phyloP scores from a whole-genome alignment of 306 rosid genomes.

The Herpetospermum pedunculosum region DNA sequence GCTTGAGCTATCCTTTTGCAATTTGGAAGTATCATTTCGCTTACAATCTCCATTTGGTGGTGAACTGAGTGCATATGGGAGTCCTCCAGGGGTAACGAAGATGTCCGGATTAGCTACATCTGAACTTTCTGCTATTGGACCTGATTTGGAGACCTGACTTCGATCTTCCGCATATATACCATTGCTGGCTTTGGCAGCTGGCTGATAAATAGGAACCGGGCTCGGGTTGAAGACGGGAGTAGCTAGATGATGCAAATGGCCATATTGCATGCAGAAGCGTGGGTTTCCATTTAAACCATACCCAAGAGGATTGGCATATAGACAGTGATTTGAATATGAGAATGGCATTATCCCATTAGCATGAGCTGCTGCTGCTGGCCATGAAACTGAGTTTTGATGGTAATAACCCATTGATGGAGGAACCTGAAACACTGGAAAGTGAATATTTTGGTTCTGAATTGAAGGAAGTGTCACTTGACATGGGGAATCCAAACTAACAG shows the following conservation, averaged over 20 bases:
- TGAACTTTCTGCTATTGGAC: constrained; percentile 30
- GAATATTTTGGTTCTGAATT: constrained; percentile 45
- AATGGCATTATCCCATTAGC: constrained; percentile 56
- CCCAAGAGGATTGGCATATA: constrained; percentile 70
- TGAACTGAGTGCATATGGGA: constrained; percentile 20
- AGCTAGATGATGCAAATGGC: constrained; percentile 60
- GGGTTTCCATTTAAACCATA: constrained; percentile 69
- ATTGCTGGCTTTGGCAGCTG: constrained; percentile 31
- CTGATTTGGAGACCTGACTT: constrained; percentile 26
- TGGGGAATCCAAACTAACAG: constrained; percentile 45
- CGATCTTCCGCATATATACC: constrained; percentile 34
- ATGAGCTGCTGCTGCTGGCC: constrained; percentile 65
- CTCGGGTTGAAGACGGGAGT: constrained; percentile 48
- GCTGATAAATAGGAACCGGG: constrained; percentile 58
- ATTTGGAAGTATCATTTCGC: constrained; percentile 33
- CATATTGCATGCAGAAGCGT: constrained; percentile 69
- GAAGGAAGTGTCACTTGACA: constrained; percentile 48
- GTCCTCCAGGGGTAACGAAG: constrained; percentile 32
- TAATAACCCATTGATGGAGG: constrained; percentile 70
- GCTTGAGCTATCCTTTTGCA: constrained; percentile 23
- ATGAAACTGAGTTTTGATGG: constrained; percentile 77
- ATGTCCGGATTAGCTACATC: constrained; percentile 32
- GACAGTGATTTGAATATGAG: constrained; percentile 54
- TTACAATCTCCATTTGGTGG: constrained; percentile 24
- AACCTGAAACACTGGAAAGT: constrained; percentile 60